Evolutionary conservation across 2,329 filamentous ascomycete species (phyloP), one percentile per base, ranked within the genome.

Genomic region (Ophiostoma piceae): DNA sequence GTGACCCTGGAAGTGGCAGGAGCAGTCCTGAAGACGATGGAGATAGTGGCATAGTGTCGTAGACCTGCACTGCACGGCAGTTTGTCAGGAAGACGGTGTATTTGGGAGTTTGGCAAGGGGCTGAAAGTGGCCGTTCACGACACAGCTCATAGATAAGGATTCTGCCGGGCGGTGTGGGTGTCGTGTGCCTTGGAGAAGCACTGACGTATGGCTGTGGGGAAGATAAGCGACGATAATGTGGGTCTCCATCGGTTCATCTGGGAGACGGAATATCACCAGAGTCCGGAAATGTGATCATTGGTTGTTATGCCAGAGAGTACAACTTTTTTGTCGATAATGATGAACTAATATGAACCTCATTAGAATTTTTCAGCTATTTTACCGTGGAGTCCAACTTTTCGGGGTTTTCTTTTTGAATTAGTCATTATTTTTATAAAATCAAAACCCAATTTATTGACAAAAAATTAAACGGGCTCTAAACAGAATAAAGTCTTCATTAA

Each of bases 1-100:
- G 83, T 37, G 84, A 79, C 16, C 86, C 86, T 9, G 87, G 86
- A 76, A 89, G 80, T 47, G 85, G 87, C 35, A 88, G 79, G 14
- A 86, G 78, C 67, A 74, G 64, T 12, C 79, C 79, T 4, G 80
- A 82, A 5, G 80, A 77, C 3, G 82, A 81, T 2, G 80, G 78
- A 26, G 81, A 79, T 35, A 74, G 75, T 69, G 77, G 77, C 73
- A 81, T 80, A 1, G 29, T 62, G 16, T 26, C 57, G n/a, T 37
- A 2, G 5, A 57, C 51, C n/a, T 41, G 19, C 9, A 65, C 35
- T n/a, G 62, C 62, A 22, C 62, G 7, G 35, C 19, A 39, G 16
- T 47, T 47, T 47, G 16, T 47, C 19, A n/a, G 7, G 54, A 60
- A 32, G 54, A 14, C 3, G 26, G 51, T 12, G 12, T 26, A 14